Percentiles rank a stretch among this genome's conserved stretches.
Evolutionary conservation across 73 alveolate genomes (phyloP).

Genomic region (Symbiodinium natans): DNA sequence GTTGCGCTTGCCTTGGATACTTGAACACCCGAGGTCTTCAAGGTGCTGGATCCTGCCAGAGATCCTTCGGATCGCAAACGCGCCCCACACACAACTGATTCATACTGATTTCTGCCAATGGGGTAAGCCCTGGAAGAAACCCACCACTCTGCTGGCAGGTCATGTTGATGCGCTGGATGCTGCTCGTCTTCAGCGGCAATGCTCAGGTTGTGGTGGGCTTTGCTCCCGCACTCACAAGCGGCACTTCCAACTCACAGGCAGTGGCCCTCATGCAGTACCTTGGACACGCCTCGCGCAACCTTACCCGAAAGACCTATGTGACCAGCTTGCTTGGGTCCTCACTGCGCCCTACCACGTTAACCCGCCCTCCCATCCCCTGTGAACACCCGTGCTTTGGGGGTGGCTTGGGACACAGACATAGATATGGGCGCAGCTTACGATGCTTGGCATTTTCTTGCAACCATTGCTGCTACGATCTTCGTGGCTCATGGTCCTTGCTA

Average conservation of each 20-base stretch:
- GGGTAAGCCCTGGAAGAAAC: slow-evolving; percentile 16
- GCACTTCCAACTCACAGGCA: slow-evolving; percentile 23
- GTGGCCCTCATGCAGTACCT: background rate
- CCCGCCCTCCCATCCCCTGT: too few relatives aligned
- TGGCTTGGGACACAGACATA: too few relatives aligned
- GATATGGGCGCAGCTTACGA: too few relatives aligned
- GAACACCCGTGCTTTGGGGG: too few relatives aligned
- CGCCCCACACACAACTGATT: background rate
- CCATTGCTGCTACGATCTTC: too few relatives aligned
- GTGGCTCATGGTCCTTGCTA: too few relatives aligned
- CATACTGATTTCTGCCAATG: slow-evolving; percentile 10
- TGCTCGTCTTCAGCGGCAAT: background rate
- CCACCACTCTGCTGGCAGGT: slow-evolving; percentile 23
- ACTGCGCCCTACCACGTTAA: slow-evolving; percentile 30
- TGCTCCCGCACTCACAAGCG: background rate
- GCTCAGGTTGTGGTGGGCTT: background rate
- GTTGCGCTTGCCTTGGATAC: slow-evolving; percentile 13
- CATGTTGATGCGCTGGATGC: slow-evolving; percentile 45
- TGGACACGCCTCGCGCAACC: slow-evolving; percentile 41
- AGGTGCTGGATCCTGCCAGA: slow-evolving; percentile 40
- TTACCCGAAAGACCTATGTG: background rate
- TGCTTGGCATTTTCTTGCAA: too few relatives aligned
- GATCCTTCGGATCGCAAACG: background rate
- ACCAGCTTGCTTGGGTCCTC: background rate
- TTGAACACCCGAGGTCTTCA: slow-evolving; percentile 17